Base-by-base conservation (phyloP, 164 flowering plant genomes). In the Tetrastigma voinierianum region DNA sequence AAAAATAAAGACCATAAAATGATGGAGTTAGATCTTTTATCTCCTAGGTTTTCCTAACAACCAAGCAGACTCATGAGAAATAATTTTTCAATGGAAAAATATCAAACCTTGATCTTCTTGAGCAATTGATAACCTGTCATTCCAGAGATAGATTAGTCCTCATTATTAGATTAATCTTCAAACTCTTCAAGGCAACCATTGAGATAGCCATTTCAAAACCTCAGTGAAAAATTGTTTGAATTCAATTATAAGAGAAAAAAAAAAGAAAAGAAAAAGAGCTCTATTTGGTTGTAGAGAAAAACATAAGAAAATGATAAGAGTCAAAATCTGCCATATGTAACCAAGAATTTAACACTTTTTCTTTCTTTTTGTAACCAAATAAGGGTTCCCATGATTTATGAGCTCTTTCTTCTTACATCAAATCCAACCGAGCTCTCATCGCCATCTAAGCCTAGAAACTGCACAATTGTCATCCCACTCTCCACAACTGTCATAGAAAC, bases 41-140 rank as follows among this genome's bases (percentile, higher is more conserved):
- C 21, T 16, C 3, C 1, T 43, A 2, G 43, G 23, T 59, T 57
- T n/a, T 47, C n/a, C 18, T 12, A 18, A 19, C 5, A 65, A 32
- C 18, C 12, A 52, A 52, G 17, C 46, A 65, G 8, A 32, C 17
- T 17, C 18, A 8, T 15, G n/a, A n/a, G 13, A 17, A 10, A 2
- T 5, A n/a, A 15, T n/a, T 49, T 49, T 49, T 1, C n/a, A 21
- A 62, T 19, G 9, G 21, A 20, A 12, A 17, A 15, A 60, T 12
- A 58, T 20, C 58, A 5, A 21, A 87, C 91, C 89, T 87, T 87
- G 70, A 87, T 85, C 70, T 76, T 87, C 56, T 84, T 81, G 17
- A 88, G 84, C 58, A 88, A 76, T 15, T 88, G 90, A 73, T 78
- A 86, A 32, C 93, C 93, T 4, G 87, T 86, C 89, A 88, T 88